Base-by-base conservation (phyloP, 371 early-diverging fungal genomes). In the Basidiobolus meristosporus region DNA sequence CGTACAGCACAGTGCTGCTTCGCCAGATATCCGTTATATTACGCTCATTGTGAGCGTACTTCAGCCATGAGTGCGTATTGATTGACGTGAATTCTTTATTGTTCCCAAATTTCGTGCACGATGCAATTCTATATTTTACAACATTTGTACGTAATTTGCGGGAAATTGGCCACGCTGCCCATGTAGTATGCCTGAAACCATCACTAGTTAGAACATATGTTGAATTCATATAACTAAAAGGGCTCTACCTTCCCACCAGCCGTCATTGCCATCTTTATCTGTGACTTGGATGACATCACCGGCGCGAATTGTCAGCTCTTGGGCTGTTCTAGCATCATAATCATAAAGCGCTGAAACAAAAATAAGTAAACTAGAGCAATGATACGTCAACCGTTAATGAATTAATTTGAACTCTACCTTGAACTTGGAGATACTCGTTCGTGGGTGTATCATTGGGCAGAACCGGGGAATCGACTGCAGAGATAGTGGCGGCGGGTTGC, bases 151-250 rank as follows among this genome's bases (percentile, higher is more conserved):
- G 56, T 90, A 90, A 43, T 68, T 78, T 1, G 74, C 70, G 6
- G 93, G 93, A 41, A 92, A 75, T 14, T 77, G 65, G 0, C 91
- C 93, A 7, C 59, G 58, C 5, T 53, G 43, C 10, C 80, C 82
- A 42, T 71, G 53, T 19, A 83, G 41, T 38, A 57, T 60, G 14
- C 81, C 80, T 65, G 54, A 40, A 15, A 29, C n/a, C 21, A 44
- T 40, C 36, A 36, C 14, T 22, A 35, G 35, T 6, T 15, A 30
- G 17, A 41, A 18, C 20, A 17, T 22, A 7, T 9, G 14, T 18
- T 18, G 16, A 17, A 10, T 22, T 6, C 12, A 33, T 15, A 12
- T 21, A 1, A 33, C 35, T n/a, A 48, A 20, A 14, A 38, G 19
- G 35, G 20, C n/a, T n/a, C n/a, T 57, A 64, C 77, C 82, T 59